Evolutionary conservation across 495 filamentous ascomycete genomes (phyloP).

Genomic region (Penicillium pulvis): DNA sequence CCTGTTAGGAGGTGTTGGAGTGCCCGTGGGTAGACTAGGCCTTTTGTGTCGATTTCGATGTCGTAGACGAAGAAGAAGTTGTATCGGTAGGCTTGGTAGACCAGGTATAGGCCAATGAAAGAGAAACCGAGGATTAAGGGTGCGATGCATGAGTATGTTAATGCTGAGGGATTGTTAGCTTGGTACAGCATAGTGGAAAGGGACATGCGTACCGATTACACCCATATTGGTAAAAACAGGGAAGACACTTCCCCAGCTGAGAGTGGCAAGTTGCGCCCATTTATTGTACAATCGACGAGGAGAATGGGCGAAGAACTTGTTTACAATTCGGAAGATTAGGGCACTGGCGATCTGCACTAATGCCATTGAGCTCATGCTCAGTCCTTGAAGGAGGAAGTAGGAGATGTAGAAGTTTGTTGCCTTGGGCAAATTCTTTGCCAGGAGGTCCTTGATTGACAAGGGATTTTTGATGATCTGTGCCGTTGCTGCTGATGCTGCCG

Average conservation of each 20-base stretch:
- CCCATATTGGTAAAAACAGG: slow-evolving; percentile 87
- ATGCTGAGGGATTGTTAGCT: slow-evolving; percentile 36
- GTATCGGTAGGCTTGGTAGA: slow-evolving; percentile 90
- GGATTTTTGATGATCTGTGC: slow-evolving; percentile 67
- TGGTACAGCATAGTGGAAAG: too few species aligned
- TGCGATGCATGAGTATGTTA: slow-evolving; percentile 84
- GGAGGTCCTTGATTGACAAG: slow-evolving; percentile 57
- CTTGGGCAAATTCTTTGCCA: slow-evolving; percentile 74
- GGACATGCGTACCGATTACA: slow-evolving; percentile 60
- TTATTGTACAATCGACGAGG: slow-evolving; percentile 65
- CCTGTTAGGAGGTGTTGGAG: slow-evolving; percentile 85
- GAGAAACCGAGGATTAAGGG: slow-evolving; percentile 84
- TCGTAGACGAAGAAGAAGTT: slow-evolving; percentile 90
- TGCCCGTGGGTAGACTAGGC: slow-evolving; percentile 82
- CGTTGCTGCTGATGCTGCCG: slow-evolving; percentile 69
- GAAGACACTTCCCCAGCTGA: slow-evolving; percentile 83
- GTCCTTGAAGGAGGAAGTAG: slow-evolving; percentile 87
- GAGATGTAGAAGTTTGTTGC: slow-evolving; percentile 89
- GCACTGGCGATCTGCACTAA: slow-evolving; percentile 76
- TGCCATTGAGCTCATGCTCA: slow-evolving; percentile 69
- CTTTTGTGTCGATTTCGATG: slow-evolving; percentile 80
- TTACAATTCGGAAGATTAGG: slow-evolving; percentile 71
- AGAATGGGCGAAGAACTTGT: slow-evolving; percentile 63
- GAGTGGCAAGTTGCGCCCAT: slow-evolving; percentile 60
- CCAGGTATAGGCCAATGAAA: slow-evolving; percentile 72